These are phyloP conservation scores for Lachnellula subtilissima DNA, from an alignment of 2,329 filamentous ascomycete species.

Conservation along the genomic window DNA sequence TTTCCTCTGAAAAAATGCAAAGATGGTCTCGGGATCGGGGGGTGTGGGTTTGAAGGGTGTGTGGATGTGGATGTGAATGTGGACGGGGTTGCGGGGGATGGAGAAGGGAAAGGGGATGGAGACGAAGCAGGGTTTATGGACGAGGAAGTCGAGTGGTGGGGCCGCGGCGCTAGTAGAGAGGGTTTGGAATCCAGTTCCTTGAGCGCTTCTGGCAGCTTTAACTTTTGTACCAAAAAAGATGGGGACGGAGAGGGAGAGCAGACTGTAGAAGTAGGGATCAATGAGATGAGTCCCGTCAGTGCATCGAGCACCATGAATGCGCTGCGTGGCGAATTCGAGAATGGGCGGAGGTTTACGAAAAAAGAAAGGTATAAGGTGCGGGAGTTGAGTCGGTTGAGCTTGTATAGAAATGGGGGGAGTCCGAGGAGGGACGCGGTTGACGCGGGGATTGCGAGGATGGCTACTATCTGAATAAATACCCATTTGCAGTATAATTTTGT, in stretches of 20 bases:
- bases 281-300: slow-evolving; percentile 24
- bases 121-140: slow-evolving; percentile 21
- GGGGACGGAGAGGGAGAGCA: slow-evolving; percentile 3
- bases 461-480: slow-evolving; percentile 8
- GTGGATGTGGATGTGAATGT: slow-evolving; percentile 10
- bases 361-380: slow-evolving; percentile 45
- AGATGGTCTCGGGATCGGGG: slow-evolving; percentile 19
- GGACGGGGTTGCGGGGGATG: slow-evolving; percentile 9
- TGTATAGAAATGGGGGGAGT: slow-evolving; percentile 55
- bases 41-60: slow-evolving; percentile 15
- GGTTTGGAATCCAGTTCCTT: not conserved
- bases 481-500: not conserved
- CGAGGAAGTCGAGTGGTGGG: slow-evolving; percentile 8
- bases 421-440: slow-evolving; percentile 33
- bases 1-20: slow-evolving; percentile 21
- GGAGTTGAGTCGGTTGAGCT: slow-evolving; percentile 58
- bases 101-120: slow-evolving; percentile 11
- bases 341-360: slow-evolving; percentile 2
- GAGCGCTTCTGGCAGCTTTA: not conserved
- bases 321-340: slow-evolving; percentile 5
- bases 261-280: slow-evolving; percentile 16
- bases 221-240: no score
- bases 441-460: slow-evolving; percentile 20
- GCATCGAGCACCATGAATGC: slow-evolving; percentile 3
- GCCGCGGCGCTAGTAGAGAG: not conserved